These are phyloP conservation scores for Odontarrhena argentea DNA, from an alignment of 345 rosid genomes.

Conservation along the genomic window DNA sequence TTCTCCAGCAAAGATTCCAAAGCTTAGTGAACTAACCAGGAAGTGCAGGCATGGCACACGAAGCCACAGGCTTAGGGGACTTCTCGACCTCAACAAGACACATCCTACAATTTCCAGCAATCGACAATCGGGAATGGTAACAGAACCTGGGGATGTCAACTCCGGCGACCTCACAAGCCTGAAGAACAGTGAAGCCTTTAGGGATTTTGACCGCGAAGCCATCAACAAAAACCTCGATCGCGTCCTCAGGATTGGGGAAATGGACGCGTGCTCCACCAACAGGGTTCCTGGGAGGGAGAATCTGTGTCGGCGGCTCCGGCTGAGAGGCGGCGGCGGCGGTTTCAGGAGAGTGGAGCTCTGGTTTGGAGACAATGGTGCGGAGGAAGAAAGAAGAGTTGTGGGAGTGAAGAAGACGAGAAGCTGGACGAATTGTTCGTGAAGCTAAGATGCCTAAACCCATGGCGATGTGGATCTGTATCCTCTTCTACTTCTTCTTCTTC, in stretches of 20 bases:
- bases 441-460: conserved; percentile 86
- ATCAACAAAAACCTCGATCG: conserved; percentile 96
- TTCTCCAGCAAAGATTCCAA: neutral
- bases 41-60: conserved; percentile 99
- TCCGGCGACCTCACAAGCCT: conserved; percentile 97
- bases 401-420: conserved; percentile 46
- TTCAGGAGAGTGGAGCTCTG: conserved; percentile 81
- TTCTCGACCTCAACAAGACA: conserved; percentile 99
- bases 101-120: conserved; percentile 99
- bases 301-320: conserved; percentile 59
- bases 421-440: conserved; percentile 60
- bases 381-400: conserved; percentile 44
- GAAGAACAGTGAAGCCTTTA: conserved; percentile 93
- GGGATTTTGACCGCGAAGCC: conserved; percentile 93
- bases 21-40: conserved; percentile 58
- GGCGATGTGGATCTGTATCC: conserved; percentile 37
- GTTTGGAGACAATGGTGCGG: conserved; percentile 70
- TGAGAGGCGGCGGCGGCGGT: conserved; percentile 49
- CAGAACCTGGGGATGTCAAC: conserved; percentile 99
- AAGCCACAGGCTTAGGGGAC: conserved; percentile 98
- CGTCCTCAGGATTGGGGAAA: conserved; percentile 84
- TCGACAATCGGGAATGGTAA: conserved; percentile 87
- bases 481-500: conserved; percentile 20
- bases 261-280: conserved; percentile 85
- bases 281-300: conserved; percentile 61